A percentile compares a stretch with the other conserved stretches of the same genome.
phyloP scores from a whole-genome alignment of 176 grass and related monocot genomes.

The Poa annua region DNA sequence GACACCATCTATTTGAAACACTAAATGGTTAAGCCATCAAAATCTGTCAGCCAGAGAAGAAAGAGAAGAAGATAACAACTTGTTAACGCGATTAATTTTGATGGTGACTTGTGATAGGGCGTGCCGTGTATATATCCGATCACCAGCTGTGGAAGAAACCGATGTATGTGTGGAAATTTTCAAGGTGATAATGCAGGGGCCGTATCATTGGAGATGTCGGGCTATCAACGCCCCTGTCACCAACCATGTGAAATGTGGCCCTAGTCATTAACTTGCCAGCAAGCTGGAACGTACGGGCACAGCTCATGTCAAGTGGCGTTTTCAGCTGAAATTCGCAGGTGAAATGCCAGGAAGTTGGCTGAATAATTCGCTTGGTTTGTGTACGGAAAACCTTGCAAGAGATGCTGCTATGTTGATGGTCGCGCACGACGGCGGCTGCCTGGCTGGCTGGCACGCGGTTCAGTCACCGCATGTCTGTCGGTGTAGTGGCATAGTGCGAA shows the following conservation, averaged over 20 bases:
- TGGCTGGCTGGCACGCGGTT: too few relatives aligned
- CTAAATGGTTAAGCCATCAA: neutral
- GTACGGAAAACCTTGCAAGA: too few relatives aligned
- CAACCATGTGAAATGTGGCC: neutral
- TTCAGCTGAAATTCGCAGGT: too few relatives aligned
- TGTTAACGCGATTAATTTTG: neutral
- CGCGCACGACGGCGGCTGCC: too few relatives aligned
- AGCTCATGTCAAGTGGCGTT: neutral
- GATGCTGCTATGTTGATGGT: too few relatives aligned
- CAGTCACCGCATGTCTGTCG: too few relatives aligned
- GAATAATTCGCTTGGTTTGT: too few relatives aligned
- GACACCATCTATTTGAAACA: neutral
- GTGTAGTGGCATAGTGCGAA: too few relatives aligned
- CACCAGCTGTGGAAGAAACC: neutral
- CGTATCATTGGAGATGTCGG: neutral
- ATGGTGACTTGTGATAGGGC: neutral
- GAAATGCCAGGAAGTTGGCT: too few relatives aligned
- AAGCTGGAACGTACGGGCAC: neutral
- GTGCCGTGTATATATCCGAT: neutral
- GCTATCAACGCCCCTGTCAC: slow-evolving; percentile 10
- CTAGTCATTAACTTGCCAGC: neutral
- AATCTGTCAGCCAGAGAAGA: neutral
- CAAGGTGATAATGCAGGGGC: neutral
- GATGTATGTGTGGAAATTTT: neutral
- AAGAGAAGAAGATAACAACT: neutral